Evolutionary conservation across 495 filamentous ascomycete genomes (phyloP).

Genomic region (Talaromyces wortmannii): DNA sequence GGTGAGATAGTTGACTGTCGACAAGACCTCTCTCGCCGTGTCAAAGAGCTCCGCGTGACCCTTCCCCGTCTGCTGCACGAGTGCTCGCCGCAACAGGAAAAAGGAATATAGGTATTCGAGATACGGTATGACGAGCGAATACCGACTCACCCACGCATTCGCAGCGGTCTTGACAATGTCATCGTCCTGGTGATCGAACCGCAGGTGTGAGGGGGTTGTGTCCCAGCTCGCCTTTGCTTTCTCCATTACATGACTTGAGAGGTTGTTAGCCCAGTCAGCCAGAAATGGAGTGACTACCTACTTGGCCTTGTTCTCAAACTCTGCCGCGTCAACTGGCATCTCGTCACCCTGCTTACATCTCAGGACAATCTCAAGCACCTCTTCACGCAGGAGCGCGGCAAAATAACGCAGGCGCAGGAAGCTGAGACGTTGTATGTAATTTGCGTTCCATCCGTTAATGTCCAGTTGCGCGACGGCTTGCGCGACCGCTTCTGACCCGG

Average conservation of each 20-base stretch:
- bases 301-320: slow-evolving; percentile 36
- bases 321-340: slow-evolving; percentile 5
- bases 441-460: slow-evolving; percentile 45
- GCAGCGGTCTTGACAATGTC: slow-evolving; percentile 17
- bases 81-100: slow-evolving; percentile 50
- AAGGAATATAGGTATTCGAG: slow-evolving; percentile 48
- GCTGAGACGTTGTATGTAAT: slow-evolving; percentile 20
- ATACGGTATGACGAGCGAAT: slow-evolving; percentile 27
- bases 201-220: slow-evolving; percentile 21
- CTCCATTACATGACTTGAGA: slow-evolving; percentile 21
- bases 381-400: slow-evolving; percentile 43
- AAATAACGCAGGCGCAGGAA: slow-evolving; percentile 41
- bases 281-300: slow-evolving; percentile 10
- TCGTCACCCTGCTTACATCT: slow-evolving; percentile 14
- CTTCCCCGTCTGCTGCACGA: slow-evolving; percentile 44
- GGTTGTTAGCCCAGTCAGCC: not conserved
- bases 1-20: slow-evolving; percentile 32
- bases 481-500: slow-evolving; percentile 33
- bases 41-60: slow-evolving; percentile 43
- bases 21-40: slow-evolving; percentile 44
- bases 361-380: slow-evolving; percentile 52
- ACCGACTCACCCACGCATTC: slow-evolving; percentile 2
- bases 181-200: slow-evolving; percentile 21
- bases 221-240: slow-evolving; percentile 23
- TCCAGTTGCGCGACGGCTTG: slow-evolving; percentile 36